Conservation (phyloP, 208 protist species). For the Leishmania amazonensis region DNA sequence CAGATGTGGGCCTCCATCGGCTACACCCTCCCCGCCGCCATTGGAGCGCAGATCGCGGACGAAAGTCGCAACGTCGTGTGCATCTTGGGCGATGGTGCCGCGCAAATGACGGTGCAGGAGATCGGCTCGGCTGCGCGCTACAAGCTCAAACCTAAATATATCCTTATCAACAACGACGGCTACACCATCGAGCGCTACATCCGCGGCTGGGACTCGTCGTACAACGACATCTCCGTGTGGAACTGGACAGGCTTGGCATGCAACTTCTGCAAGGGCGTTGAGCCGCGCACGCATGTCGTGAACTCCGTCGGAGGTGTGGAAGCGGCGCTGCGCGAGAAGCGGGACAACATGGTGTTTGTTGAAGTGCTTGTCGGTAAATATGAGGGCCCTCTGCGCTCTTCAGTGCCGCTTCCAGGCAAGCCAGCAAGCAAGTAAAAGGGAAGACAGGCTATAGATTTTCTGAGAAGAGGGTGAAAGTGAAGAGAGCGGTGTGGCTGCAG, state of each 20-base stretch:
- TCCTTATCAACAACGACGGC: slow-evolving; percentile 62
- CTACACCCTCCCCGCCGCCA: slow-evolving; percentile 50
- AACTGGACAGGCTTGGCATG: slow-evolving; percentile 39
- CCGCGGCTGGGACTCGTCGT: slow-evolving; percentile 36
- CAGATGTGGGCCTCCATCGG: slow-evolving; percentile 62
- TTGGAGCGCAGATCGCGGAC: slow-evolving; percentile 51
- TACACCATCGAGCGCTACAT: slow-evolving; percentile 66
- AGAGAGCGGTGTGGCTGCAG: not conserved
- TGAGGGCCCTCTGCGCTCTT: slow-evolving; percentile 43
- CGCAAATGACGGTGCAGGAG: slow-evolving; percentile 69
- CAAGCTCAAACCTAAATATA: slow-evolving; percentile 25
- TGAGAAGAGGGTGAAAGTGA: not conserved
- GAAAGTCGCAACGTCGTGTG: slow-evolving; percentile 49
- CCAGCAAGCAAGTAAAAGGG: slow-evolving; percentile 10
- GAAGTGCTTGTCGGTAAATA: slow-evolving; percentile 46
- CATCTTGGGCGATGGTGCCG: slow-evolving; percentile 51
- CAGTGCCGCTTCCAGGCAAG: slow-evolving; percentile 36
- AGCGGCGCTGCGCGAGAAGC: slow-evolving; percentile 28
- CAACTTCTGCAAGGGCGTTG: slow-evolving; percentile 23
- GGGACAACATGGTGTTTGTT: slow-evolving; percentile 36
- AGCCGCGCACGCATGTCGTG: slow-evolving; percentile 31
- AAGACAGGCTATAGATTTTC: not conserved
- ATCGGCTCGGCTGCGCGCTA: slow-evolving; percentile 32
- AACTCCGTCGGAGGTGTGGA: slow-evolving; percentile 27
- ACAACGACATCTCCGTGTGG: slow-evolving; percentile 58